A percentile compares a stretch with the other conserved stretches of the same genome.
Evolutionary conservation across 1,284 basidiomycete species (phyloP).

Genomic region (Rhodotorula mucilaginosa): DNA sequence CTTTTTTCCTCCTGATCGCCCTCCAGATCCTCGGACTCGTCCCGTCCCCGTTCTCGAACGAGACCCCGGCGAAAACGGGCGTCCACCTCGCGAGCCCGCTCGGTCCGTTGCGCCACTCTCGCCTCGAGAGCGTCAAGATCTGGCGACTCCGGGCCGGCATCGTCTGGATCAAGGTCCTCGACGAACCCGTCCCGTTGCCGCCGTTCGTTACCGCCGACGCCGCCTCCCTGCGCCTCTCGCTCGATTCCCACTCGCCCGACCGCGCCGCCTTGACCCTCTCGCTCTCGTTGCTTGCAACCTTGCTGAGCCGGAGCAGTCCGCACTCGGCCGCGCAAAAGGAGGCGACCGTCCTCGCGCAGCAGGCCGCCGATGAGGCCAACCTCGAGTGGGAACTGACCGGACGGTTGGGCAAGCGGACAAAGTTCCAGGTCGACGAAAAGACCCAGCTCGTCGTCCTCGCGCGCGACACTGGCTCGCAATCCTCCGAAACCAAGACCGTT

Average conservation of each 20-base stretch:
- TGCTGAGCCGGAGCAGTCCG: slow-evolving; percentile 58
- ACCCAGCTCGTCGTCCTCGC: slow-evolving; percentile 94
- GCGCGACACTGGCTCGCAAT: slow-evolving; percentile 59
- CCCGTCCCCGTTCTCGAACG: slow-evolving; percentile 49
- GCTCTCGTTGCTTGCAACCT: slow-evolving; percentile 74
- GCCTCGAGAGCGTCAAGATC: slow-evolving; percentile 47
- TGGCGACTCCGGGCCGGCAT: slow-evolving; percentile 75
- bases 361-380: slow-evolving; percentile 72
- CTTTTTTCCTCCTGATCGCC: slow-evolving; percentile 74
- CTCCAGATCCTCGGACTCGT: slow-evolving; percentile 64
- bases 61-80: not conserved
- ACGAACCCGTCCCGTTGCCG: slow-evolving; percentile 72
- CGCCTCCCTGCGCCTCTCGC: slow-evolving; percentile 27
- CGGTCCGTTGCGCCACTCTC: slow-evolving; percentile 56
- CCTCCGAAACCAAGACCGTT: slow-evolving; percentile 37
- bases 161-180: slow-evolving; percentile 79
- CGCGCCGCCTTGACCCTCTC: slow-evolving; percentile 71
- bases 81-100: slow-evolving; percentile 54
- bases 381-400: slow-evolving; percentile 90
- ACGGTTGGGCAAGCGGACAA: slow-evolving; percentile 88
- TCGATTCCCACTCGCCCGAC: slow-evolving; percentile 30
- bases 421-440: slow-evolving; percentile 81
- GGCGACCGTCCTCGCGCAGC: slow-evolving; percentile 75
- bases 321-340: slow-evolving; percentile 56
- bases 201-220: slow-evolving; percentile 52